phyloP scores from a whole-genome alignment of 2,329 filamentous ascomycete genomes.

The Grosmannia serpens region DNA sequence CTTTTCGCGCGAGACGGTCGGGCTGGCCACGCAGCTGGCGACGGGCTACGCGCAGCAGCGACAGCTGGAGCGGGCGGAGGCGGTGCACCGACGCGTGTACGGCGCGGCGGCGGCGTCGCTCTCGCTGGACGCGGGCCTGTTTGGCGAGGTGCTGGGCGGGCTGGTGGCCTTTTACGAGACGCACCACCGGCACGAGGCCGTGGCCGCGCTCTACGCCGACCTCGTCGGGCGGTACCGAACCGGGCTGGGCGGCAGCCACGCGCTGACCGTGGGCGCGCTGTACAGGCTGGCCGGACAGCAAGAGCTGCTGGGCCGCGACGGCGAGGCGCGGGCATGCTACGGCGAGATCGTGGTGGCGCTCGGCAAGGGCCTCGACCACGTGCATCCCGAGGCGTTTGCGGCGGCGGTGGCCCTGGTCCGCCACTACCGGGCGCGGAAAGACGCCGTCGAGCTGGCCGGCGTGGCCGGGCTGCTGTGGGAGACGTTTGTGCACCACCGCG shows the following conservation, averaged over 20 bases:
- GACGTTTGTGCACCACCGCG: conserved; percentile 28
- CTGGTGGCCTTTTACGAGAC: conserved; percentile 23
- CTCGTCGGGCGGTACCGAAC: conserved; percentile 23
- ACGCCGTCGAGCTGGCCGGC: conserved; percentile 32
- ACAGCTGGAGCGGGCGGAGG: conserved; percentile 25
- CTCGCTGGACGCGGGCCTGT: conserved; percentile 17
- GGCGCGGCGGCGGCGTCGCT: conserved; percentile 21
- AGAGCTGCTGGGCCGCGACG: conserved; percentile 17
- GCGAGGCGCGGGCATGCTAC: conserved; percentile 23
- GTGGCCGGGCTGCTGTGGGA: conserved; percentile 36
- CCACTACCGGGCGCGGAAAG: conserved; percentile 30
- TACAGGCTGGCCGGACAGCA: conserved; percentile 19
- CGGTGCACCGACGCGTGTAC: conserved; percentile 25
- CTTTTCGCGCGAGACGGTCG: conserved; percentile 21
- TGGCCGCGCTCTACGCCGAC: conserved; percentile 23
- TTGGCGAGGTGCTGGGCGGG: conserved; percentile 17
- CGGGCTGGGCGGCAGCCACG: conserved; percentile 17
- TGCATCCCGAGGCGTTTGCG: conserved; percentile 29
- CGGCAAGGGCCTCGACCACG: conserved; percentile 22
- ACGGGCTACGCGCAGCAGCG: conserved; percentile 23
- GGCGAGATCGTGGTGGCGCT: conserved; percentile 24
- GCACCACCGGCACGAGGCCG: conserved; percentile 26
- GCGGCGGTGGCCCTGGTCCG: conserved; percentile 31
- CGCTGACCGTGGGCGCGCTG: conserved; percentile 22
- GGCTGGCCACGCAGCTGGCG: conserved; percentile 22